Evolutionary conservation across 257 asterid species (phyloP).

Genomic region (Nemophila menziesii): DNA sequence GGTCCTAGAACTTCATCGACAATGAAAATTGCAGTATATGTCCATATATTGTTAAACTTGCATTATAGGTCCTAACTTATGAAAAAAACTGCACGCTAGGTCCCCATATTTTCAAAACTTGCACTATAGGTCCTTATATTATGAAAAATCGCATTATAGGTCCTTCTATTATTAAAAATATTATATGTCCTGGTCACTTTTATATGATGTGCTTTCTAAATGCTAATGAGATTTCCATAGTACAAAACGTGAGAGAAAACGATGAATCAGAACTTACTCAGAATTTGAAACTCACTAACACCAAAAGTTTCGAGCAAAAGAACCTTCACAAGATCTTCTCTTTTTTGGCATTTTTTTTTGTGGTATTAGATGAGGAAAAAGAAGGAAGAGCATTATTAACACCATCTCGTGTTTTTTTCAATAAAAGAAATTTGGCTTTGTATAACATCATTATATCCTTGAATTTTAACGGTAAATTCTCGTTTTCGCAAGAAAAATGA

Average conservation of each 20-base stretch:
- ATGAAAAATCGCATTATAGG: too few species aligned
- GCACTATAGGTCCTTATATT: too few species aligned
- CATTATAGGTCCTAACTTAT: too few species aligned
- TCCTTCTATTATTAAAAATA: too few species aligned
- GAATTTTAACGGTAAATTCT: conserved; percentile 19
- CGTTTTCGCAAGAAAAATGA: conserved; percentile 36
- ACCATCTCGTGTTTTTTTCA: conserved; percentile 50
- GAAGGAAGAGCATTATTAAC: conserved; percentile 55
- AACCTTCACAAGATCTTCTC: conserved; percentile 35
- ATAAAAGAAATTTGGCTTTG: conserved; percentile 29
- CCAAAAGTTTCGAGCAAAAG: conserved; percentile 68
- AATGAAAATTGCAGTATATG: too few species aligned
- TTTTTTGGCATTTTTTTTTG: conserved; percentile 23
- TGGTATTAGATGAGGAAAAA: conserved; percentile 27
- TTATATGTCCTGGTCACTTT: too few species aligned
- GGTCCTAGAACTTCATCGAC: too few species aligned
- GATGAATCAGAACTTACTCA: conserved; percentile 36
- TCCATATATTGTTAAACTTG: too few species aligned
- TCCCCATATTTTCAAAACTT: too few species aligned
- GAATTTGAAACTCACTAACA: conserved; percentile 41
- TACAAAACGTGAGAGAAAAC: conserved; percentile 61
- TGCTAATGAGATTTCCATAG: too few species aligned
- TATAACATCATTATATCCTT: conserved; percentile 14
- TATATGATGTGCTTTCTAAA: too few species aligned
- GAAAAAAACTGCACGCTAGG: too few species aligned